Base-by-base conservation (phyloP, 139 green algal genomes). In the Chlorella sp. region DNA sequence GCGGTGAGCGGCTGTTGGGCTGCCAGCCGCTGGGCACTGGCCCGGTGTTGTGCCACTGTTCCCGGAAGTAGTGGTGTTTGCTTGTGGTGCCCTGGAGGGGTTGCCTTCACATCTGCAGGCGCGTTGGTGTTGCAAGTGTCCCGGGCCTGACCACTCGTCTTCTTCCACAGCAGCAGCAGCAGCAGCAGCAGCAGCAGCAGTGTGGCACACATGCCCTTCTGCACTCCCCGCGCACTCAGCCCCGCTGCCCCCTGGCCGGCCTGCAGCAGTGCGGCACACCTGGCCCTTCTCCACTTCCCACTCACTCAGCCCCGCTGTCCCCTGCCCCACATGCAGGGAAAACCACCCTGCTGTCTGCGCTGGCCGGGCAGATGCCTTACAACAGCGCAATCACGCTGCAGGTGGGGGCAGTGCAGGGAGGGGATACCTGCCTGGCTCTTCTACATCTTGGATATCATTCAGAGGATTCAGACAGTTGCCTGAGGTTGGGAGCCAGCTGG, bases 261-360 rank as follows among this genome's bases (percentile, higher is more conserved):
- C 16, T 53, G 82, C 83, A 24, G 91, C 48, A 57, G 48, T 57
- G 48, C 48, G 48, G 48, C 48, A 57, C 48, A 64, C 19, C 2
- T 36, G 12, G 15, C 64, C 64, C 22, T 14, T 71, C 64, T 28
- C 64, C 19, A 26, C 64, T 57, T 57, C 48, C 48, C 48, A 57
- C 9, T 57, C 48, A 57, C 48, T 57, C 68, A 34, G 48, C 48
- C 48, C 48, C 7, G 48, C 7, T 57, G 48, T 28, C 64, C 79
- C 53, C n/a, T 12, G 14, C 32, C 39, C 32, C 80, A 0, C 21
- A 21, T 53, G 82, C 83, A 24, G 91, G 96, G 86, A 98, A 98
- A 93, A 99, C 97, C 12, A 97, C 95, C 12, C 94, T 98, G 78
- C 94, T 98, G 1, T 96, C 95, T 26, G 88, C 92, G 22, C 91